Base-by-base conservation (phyloP, 192 early-diverging fungal species). In the Blastocladiella britannica region DNA sequence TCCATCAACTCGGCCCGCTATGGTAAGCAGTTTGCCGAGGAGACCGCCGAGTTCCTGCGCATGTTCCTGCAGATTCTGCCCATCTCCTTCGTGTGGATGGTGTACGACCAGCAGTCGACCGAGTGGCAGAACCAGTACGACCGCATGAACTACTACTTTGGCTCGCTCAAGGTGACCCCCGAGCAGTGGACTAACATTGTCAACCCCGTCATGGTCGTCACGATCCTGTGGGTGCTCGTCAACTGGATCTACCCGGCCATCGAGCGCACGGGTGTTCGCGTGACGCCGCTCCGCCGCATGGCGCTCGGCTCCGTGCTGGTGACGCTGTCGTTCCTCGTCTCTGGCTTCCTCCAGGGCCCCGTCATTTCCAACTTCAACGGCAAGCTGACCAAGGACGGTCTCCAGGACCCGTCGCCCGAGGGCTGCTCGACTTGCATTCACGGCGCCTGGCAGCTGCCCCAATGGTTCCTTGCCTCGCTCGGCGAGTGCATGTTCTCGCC, bases 401-500 rank as follows among this genome's bases (percentile, higher is more conserved):
- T 47, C 2, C 12, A 9, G 5, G n/a, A n/a, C n/a, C n/a, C n/a
- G n/a, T 3, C 4, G 15, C 37, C 37, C 37, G 15, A 47, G n/a
- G n/a, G 15, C 9, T 47, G 37, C 37, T 9, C 15, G 15, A 47
- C 2, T 9, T 47, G 37, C n/a, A 20, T 47, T 0, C 37, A 47
- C 15, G 69, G 31, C 27, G 62, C 61, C 64, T 59, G 57, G 64
- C 69, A 70, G 58, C 29, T 67, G 58, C 63, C 64, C 31, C 75
- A 67, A 25, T 81, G 73, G 63, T 71, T 81, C 60, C 0, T 79
- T 43, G 68, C 81, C 29, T 73, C 78, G 15, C 30, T 70, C 56
- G 76, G 72, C 59, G 81, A 81, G 64, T 63, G 67, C 28, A 53
- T 83, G 7, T 68, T 79, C 57, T 76, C 75, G 26, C 74, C 75